These are phyloP conservation scores for Metschnikowia continentalis DNA, from an alignment of 805 yeast species.

Conservation along the genomic window DNA sequence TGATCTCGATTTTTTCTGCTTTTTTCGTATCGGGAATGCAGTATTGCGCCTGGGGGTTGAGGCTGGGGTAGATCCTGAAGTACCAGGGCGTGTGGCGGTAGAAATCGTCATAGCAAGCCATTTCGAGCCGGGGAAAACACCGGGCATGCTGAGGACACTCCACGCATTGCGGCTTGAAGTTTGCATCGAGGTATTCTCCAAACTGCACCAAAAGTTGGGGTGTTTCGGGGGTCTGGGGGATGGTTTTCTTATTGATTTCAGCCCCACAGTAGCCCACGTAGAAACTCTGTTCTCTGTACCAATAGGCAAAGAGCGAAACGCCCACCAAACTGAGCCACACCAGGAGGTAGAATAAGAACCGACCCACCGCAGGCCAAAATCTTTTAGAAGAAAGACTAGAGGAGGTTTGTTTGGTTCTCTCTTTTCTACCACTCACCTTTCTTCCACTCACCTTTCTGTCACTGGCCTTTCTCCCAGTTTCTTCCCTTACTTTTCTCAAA, in stretches of 20 bases:
- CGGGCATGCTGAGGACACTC: constrained; percentile 79
- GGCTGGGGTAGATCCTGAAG: constrained; percentile 54
- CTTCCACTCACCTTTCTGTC: too few relatives aligned
- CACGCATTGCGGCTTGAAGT: constrained; percentile 58
- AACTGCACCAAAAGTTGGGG: constrained; percentile 28
- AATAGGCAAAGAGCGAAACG: constrained; percentile 40
- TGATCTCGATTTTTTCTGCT: constrained; percentile 60
- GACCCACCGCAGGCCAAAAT: not conserved
- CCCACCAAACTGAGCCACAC: constrained; percentile 35
- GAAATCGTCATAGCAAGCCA: constrained; percentile 71
- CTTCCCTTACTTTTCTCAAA: too few relatives aligned
- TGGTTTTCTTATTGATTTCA: constrained; percentile 45
- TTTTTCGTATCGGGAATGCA: constrained; percentile 75
- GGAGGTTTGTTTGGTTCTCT: too few relatives aligned
- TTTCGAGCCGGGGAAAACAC: constrained; percentile 56
- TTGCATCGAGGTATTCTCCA: constrained; percentile 44
- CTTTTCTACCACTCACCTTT: too few relatives aligned
- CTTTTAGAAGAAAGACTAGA: too few relatives aligned
- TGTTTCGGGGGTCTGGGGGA: constrained; percentile 25
- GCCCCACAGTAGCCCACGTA: constrained; percentile 74
- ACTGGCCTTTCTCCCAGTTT: too few relatives aligned
- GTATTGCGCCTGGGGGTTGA: constrained; percentile 42
- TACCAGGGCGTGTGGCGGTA: constrained; percentile 50
- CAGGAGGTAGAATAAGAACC: constrained; percentile 15
- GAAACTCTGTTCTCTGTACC: constrained; percentile 63